Base-by-base conservation (phyloP, 352 stramenopile genomes). In the Phytophthora sp. region DNA sequence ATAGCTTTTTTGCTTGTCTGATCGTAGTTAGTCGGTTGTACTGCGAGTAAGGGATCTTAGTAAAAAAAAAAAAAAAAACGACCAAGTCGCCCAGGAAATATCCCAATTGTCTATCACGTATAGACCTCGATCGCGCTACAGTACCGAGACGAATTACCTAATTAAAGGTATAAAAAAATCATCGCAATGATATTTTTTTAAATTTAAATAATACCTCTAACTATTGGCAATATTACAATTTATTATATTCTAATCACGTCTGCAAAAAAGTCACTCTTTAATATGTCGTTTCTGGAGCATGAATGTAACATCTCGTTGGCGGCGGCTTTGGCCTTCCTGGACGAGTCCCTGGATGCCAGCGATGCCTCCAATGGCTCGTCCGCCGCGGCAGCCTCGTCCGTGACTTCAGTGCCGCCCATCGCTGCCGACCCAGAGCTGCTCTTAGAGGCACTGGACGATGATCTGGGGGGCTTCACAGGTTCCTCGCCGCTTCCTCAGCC, bases 241-340 rank as follows among this genome's bases (percentile, higher is more conserved):
- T n/a, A n/a, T n/a, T n/a, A n/a, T n/a, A n/a, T n/a, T n/a, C n/a
- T n/a, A n/a, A n/a, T n/a, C n/a, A n/a, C n/a, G 29, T 33, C 29
- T 20, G 33, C 33, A 41, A 41, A 41, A 39, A 47, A 56, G 3
- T 33, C 27, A 24, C 29, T 12, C 11, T 36, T 12, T 24, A 53
- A 27, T 27, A 65, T 70, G 36, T 53, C 62, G 29, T 64, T 70
- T 49, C 16, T 68, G 16, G 63, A 71, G 57, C 41, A 57, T 7
- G 57, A 68, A 24, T 63, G 49, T 12, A 26, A 50, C 41, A 57
- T 65, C 51, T 65, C 59, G 26, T 21, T 73, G 13, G 59, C 54
- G 23, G 65, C 65, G 18, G 50, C 58, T 16, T 51, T 73, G 35
- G 59, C 65, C 59, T 73, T 73, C 65, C 65, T 73, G 42, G 65